These are phyloP conservation scores for Zygotorulaspora mrakii DNA, from an alignment of 1,139 yeast species.

Conservation along the genomic window DNA sequence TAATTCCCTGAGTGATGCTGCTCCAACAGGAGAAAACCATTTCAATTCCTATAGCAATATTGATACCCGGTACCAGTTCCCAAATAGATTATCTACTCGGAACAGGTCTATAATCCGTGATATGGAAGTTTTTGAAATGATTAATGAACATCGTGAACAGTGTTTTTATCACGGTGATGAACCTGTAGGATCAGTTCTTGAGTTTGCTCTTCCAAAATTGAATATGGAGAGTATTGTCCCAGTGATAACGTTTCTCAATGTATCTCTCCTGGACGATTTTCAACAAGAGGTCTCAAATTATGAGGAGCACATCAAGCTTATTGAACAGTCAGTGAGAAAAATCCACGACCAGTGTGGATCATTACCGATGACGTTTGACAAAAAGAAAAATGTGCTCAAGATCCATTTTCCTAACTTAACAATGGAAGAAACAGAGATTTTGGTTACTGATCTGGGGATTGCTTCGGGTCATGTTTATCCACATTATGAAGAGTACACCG, in stretches of 20 bases:
- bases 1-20: slow-evolving; percentile 33
- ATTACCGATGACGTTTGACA: slow-evolving; percentile 44
- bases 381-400: slow-evolving; percentile 40
- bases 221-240: slow-evolving; percentile 43
- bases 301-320: slow-evolving; percentile 39
- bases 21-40: slow-evolving; percentile 15
- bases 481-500: slow-evolving; percentile 12
- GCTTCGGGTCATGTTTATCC: slow-evolving; percentile 47
- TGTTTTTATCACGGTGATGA: slow-evolving; percentile 20
- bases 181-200: slow-evolving; percentile 50
- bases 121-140: slow-evolving; percentile 41
- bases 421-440: slow-evolving; percentile 45
- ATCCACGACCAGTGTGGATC: slow-evolving; percentile 47
- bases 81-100: slow-evolving; percentile 10
- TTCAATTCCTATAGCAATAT: slow-evolving; percentile 6
- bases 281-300: slow-evolving; percentile 40
- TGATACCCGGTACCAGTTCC: not conserved
- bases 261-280: slow-evolving; percentile 45
- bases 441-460: slow-evolving; percentile 50
- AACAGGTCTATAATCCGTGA: slow-evolving; percentile 33
- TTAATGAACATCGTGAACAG: slow-evolving; percentile 34
- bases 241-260: slow-evolving; percentile 48
- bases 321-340: slow-evolving; percentile 26
- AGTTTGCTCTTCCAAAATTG: slow-evolving; percentile 43
- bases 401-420: slow-evolving; percentile 61